Percentiles rank a stretch among this genome's conserved stretches.
These are phyloP conservation scores for Pichia sp. DNA, from an alignment of 1,139 yeast species.

Conservation along the genomic window DNA sequence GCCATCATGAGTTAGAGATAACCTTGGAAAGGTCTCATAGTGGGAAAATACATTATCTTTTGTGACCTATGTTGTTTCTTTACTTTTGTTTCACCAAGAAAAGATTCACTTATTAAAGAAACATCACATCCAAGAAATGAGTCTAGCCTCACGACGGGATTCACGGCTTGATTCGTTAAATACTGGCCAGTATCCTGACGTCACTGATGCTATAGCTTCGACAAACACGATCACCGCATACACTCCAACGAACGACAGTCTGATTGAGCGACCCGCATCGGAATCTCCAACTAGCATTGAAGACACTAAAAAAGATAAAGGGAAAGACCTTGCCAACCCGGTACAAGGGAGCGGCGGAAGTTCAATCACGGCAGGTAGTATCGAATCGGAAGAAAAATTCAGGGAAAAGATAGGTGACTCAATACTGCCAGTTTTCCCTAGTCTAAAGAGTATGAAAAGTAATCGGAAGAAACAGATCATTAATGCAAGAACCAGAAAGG, in stretches of 20 bases:
- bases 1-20: too few species aligned
- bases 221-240: constrained; percentile 1
- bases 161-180: background rate
- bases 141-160: background rate
- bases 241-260: background rate
- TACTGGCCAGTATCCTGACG: background rate
- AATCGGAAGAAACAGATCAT: background rate
- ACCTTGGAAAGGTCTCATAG: too few species aligned
- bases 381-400: background rate
- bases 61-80: too few species aligned
- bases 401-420: constrained; percentile 1
- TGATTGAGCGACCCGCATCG: background rate
- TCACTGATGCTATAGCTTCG: background rate
- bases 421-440: background rate
- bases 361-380: background rate
- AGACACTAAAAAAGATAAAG: background rate
- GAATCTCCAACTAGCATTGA: background rate
- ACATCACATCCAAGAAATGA: background rate
- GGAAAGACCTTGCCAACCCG: too few species aligned
- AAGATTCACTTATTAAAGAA: too few species aligned
- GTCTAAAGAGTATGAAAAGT: background rate
- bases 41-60: too few species aligned
- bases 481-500: background rate
- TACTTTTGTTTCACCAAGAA: too few species aligned
- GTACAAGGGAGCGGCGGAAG: too few species aligned